Evolutionary conservation across 2,329 filamentous ascomycete species (phyloP).

Genomic region (Dactylellina parvicollis): DNA sequence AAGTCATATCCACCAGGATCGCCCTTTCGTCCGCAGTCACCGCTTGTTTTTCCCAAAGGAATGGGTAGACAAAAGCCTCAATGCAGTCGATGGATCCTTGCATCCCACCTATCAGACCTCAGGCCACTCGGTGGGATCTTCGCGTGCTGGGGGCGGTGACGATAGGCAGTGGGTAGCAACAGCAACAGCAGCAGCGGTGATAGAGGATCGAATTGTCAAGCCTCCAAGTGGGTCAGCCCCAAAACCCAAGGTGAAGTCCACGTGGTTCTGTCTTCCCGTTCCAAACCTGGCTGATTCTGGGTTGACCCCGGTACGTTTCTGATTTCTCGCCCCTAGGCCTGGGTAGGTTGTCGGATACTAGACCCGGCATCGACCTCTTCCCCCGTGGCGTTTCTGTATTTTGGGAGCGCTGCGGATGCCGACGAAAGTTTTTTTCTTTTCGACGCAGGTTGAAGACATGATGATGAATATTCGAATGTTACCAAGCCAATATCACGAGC

Average conservation of each 20-base stretch:
- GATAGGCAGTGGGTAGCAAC: slow-evolving; percentile 12
- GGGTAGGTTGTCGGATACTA: slow-evolving; percentile 20
- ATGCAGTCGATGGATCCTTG: slow-evolving; percentile 44
- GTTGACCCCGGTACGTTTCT: slow-evolving; percentile 27
- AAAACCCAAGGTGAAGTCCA: slow-evolving; percentile 43
- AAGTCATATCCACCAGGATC: slow-evolving; percentile 16
- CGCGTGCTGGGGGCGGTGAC: slow-evolving; percentile 40
- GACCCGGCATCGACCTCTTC: neutral
- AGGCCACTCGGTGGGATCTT: slow-evolving; percentile 35
- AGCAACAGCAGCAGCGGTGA: neutral
- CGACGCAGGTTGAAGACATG: slow-evolving; percentile 13
- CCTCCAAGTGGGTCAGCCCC: slow-evolving; percentile 37
- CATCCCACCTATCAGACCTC: slow-evolving; percentile 44
- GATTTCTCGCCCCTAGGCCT: slow-evolving; percentile 24
- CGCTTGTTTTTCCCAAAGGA: slow-evolving; percentile 46
- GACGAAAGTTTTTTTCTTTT: slow-evolving; percentile 2
- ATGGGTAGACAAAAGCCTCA: slow-evolving; percentile 42
- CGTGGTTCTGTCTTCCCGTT: slow-evolving; percentile 53
- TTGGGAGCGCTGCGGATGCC: neutral
- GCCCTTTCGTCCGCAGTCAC: slow-evolving; percentile 51
- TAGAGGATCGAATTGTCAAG: slow-evolving; percentile 25
- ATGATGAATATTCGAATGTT: neutral
- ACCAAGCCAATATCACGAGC: slow-evolving; percentile 12
- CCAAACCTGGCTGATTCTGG: slow-evolving; percentile 35
- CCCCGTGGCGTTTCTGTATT: neutral